These are phyloP conservation scores for Trichophyton rubrum DNA, from an alignment of 2,329 filamentous ascomycete species.

Conservation along the genomic window DNA sequence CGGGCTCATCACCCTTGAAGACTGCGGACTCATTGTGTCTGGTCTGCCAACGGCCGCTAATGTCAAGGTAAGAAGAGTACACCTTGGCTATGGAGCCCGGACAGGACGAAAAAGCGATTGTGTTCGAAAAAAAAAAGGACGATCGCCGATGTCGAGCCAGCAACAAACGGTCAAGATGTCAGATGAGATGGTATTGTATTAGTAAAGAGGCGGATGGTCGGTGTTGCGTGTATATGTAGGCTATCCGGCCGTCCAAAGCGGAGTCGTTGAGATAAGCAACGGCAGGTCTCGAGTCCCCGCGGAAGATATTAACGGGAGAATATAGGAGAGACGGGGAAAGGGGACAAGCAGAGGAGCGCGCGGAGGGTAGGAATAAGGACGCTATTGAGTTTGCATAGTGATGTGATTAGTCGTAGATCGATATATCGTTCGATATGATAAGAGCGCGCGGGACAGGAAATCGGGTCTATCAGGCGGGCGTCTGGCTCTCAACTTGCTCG, in stretches of 20 bases:
- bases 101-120: not conserved
- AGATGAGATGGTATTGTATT: not conserved
- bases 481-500: not conserved
- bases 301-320: not conserved
- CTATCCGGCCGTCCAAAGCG: not conserved
- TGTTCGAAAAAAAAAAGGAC: not conserved
- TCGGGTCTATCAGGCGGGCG: constrained; percentile 7
- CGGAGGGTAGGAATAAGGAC: not conserved
- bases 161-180: not conserved
- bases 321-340: not conserved
- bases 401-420: constrained; percentile 10
- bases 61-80: too few relatives aligned
- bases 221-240: not conserved
- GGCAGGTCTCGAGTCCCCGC: not conserved
- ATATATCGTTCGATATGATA: not conserved
- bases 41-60: not conserved
- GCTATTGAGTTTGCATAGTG: constrained; percentile 7
- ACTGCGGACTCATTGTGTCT: constrained; percentile 10
- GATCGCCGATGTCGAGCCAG: not conserved
- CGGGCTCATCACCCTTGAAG: constrained; percentile 17
- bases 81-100: not conserved
- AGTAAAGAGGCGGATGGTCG: not conserved
- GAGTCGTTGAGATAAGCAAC: too few relatives aligned
- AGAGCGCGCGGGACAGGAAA: not conserved
- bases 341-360: not conserved